Percentiles rank a stretch among this genome's conserved stretches.
Conservation (phyloP, 1,284 basidiomycete genomes). For the Moesziomyces parantarcticus region DNA sequence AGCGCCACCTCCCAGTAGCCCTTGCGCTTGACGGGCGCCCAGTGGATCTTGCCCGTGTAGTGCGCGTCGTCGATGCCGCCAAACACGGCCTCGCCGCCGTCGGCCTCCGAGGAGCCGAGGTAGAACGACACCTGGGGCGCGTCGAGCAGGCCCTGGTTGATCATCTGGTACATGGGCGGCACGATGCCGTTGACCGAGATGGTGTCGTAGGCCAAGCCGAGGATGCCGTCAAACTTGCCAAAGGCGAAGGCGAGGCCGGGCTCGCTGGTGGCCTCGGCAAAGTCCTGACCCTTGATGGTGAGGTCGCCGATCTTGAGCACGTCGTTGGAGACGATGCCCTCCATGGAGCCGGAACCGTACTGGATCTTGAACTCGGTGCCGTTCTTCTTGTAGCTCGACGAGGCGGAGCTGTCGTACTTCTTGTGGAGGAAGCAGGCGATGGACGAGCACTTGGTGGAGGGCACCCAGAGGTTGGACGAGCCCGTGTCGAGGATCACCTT, state of each 20-base stretch:
- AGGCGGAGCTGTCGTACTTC: slow-evolving; percentile 87
- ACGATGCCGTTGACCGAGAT: slow-evolving; percentile 93
- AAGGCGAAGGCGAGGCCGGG: slow-evolving; percentile 93
- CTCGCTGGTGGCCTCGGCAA: slow-evolving; percentile 96
- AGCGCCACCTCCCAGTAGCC: slow-evolving; percentile 84
- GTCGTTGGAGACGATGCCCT: slow-evolving; percentile 94
- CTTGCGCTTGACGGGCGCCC: slow-evolving; percentile 92
- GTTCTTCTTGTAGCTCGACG: slow-evolving; percentile 90
- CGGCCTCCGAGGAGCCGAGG: slow-evolving; percentile 83
- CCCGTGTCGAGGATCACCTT: slow-evolving; percentile 88
- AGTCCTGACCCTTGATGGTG: slow-evolving; percentile 80
- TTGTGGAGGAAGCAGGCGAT: slow-evolving; percentile 97
- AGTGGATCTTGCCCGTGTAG: slow-evolving; percentile 84
- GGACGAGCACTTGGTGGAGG: slow-evolving; percentile 85
- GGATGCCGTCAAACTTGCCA: slow-evolving; percentile 93
- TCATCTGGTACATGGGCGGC: slow-evolving; percentile 96
- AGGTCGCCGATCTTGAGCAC: slow-evolving; percentile 85
- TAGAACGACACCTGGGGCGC: slow-evolving; percentile 94
- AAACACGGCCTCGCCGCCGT: slow-evolving; percentile 92
- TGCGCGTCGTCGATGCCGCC: slow-evolving; percentile 87
- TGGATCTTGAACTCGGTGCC: slow-evolving; percentile 90
- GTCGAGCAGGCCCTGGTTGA: slow-evolving; percentile 84
- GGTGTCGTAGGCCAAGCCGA: slow-evolving; percentile 94
- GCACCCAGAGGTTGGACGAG: slow-evolving; percentile 94
- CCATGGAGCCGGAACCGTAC: slow-evolving; percentile 96